Percentiles rank a stretch among this genome's conserved stretches.
Conservation (phyloP, 257 asterid species). For the Plantago major region DNA sequence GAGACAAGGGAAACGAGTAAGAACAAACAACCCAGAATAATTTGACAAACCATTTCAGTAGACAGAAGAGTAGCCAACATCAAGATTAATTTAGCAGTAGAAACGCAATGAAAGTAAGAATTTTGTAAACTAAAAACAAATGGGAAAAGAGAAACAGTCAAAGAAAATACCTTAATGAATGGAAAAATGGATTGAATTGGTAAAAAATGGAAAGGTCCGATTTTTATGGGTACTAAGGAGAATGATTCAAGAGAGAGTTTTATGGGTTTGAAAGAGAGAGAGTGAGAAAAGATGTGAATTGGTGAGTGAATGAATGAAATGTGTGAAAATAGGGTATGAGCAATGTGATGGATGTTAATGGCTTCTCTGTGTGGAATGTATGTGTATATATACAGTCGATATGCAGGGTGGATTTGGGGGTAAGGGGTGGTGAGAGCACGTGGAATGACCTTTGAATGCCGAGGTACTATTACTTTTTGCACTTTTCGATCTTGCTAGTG, state of each 20-base stretch:
- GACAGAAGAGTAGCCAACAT: not conserved
- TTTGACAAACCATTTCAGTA: too few species aligned
- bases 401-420: not conserved
- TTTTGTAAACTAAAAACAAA: not conserved
- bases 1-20: too few species aligned
- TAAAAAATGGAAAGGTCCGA: not conserved
- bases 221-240: not conserved
- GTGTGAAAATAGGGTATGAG: too few species aligned
- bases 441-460: slow-evolving; percentile 37
- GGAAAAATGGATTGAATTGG: not conserved
- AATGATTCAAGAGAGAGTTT: not conserved
- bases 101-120: not conserved
- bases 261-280: too few species aligned
- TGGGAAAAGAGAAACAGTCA: not conserved
- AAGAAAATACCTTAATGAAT: slow-evolving; percentile 5
- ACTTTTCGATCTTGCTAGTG: not conserved
- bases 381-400: slow-evolving; percentile 1
- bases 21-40: too few species aligned
- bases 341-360: not conserved
- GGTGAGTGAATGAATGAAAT: too few species aligned
- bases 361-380: not conserved
- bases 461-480: not conserved
- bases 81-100: too few species aligned
- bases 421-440: slow-evolving; percentile 30
- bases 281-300: too few species aligned